Base-by-base conservation (phyloP, 805 yeast species). In the Citeromyces matritensis region DNA sequence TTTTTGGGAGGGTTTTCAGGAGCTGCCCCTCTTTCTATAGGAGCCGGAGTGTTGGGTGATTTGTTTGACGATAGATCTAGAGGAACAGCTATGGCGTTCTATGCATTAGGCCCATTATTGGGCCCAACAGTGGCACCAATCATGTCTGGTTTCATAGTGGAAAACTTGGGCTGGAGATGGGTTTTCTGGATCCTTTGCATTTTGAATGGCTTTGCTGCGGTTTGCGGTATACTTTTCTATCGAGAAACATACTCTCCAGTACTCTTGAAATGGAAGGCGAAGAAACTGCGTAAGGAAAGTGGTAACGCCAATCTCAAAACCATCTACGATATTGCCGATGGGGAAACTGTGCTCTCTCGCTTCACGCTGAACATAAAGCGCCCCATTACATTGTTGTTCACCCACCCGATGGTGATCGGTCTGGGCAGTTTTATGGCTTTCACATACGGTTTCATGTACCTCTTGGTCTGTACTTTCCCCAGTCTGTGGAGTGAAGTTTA, bases 391-490 rank as follows among this genome's bases (percentile, higher is more conserved):
- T 80, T 84, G 48, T 72, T 73, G 12, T 52, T 69, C 13, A 72
- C 86, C 17, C 95, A 85, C 52, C 94, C 94, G 4, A 93, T 84
- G 17, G 59, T 85, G 44, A 91, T 74, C 46, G 58, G 82, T 42
- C 71, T 85, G 63, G 83, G 94, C 53, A 69, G 71, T 43, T 85
- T 82, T 53, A 88, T 85, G 38, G 85, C 93, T 40, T 64, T 85
- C 49, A 83, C 85, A 51, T 85, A 85, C 58, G 77, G 95, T 10
- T 62, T 85, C 49, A 62, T 85, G 32, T 85, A 85, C 47, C 95
- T 94, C 9, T 85, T 85, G 62, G 85, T 85, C 73, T 85, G 84
- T 57, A 95, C 96, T 1, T 85, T 80, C 56, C 96, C 96, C 4
- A 94, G 78, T 33, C 81, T 85, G 32, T 85, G 85, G 51, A 66